Evolutionary conservation across 2,329 filamentous ascomycete genomes (phyloP), one percentile per base, ranked within the genome.

Genomic region (Beauveria bassiana): DNA sequence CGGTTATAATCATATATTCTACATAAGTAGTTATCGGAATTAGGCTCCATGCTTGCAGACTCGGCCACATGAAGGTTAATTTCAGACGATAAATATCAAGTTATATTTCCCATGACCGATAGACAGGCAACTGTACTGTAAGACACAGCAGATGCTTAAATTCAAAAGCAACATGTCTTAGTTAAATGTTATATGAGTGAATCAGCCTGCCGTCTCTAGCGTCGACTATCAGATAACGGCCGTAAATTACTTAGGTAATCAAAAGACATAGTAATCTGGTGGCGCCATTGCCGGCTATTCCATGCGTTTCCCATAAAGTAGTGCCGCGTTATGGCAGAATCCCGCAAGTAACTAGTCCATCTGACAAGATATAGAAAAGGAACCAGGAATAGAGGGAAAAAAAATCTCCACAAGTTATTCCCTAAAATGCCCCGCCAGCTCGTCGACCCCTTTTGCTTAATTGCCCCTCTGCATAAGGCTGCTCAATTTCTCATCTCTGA

Each of bases 341-440:
- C 34, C 34, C 12, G 2, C 1, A 14, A 14, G 14, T 38, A 14
- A 12, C 5, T 18, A 1, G 3, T 14, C 40, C 8, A 5, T 38
- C 38, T 55, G 40, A 45, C 52, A 8, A n/a, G 52, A 43, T 43
- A 4, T 31, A 24, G 24, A 28, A 28, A 8, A 12, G 42, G n/a
- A 14, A n/a, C 9, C 43, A 16, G 45, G 18, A 51, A 26, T 8
- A 43, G 22, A 14, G 18, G 7, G 7, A 22, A 22, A 28, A 59
- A 51, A 52, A 59, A 59, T 18, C 57, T 52, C 57, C 57, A 59
- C 57, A 40, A 26, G 14, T 20, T 14, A 16, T 20, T 43, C 28
- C 28, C 28, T 47, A 49, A 45, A 52, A 52, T 59, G 57, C 57
- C 57, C 57, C 57, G 57, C 57, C 57, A 51, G 18, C 57, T 59